These are phyloP conservation scores for Phanerochaete carnosa DNA, from an alignment of 768 basidiomycete species.

Conservation along the genomic window DNA sequence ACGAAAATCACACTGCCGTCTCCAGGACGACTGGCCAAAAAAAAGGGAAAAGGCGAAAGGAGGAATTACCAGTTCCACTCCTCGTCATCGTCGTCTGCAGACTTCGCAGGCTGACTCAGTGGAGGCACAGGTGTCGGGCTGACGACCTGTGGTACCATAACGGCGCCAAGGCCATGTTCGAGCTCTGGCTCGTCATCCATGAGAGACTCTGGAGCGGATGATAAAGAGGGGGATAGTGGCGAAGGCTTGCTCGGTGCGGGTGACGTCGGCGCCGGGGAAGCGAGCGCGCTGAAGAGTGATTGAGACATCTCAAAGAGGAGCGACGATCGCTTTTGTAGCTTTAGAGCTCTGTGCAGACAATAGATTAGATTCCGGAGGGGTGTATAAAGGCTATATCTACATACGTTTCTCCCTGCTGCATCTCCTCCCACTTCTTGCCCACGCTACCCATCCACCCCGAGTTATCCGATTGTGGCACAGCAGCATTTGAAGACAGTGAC, in stretches of 20 bases:
- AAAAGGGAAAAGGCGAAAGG: not conserved
- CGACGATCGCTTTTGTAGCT: constrained; percentile 67
- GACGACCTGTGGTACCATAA: constrained; percentile 31
- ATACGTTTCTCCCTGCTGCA: constrained; percentile 53
- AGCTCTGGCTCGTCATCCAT: constrained; percentile 39
- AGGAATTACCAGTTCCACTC: constrained; percentile 56
- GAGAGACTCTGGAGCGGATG: constrained; percentile 27
- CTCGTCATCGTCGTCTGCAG: constrained; percentile 41
- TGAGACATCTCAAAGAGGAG: constrained; percentile 61
- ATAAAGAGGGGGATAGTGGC: constrained; percentile 16
- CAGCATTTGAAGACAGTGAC: not conserved
- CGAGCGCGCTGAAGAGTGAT: constrained; percentile 46
- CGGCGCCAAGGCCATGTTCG: constrained; percentile 22
- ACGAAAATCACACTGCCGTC: not conserved
- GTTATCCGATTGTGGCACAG: not conserved
- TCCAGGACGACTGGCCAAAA: not conserved
- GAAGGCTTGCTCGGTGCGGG: constrained; percentile 23
- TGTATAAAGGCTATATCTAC: constrained; percentile 23
- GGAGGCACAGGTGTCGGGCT: constrained; percentile 21
- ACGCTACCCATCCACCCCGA: constrained; percentile 32
- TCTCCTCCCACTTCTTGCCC: constrained; percentile 58
- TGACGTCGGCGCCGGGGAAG: constrained; percentile 29
- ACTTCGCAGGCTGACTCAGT: not conserved
- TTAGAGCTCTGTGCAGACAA: constrained; percentile 47
- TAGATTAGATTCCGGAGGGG: not conserved